Conservation (phyloP, 164 flowering plant genomes). For the Nymphaea colorata region DNA sequence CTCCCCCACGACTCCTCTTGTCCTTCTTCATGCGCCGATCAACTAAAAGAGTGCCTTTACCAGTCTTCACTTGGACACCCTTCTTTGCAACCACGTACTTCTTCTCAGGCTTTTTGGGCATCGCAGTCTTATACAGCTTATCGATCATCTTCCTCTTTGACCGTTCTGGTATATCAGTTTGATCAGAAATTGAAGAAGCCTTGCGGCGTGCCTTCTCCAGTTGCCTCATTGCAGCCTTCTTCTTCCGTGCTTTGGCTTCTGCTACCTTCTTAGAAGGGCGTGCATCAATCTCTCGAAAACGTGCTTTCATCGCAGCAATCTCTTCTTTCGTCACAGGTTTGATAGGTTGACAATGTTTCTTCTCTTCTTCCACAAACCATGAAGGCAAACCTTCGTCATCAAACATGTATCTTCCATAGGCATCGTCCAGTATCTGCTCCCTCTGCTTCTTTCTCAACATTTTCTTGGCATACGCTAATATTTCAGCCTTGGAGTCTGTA, state of each 20-base stretch:
- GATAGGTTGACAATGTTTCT: conserved; percentile 43
- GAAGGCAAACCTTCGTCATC: conserved; percentile 73
- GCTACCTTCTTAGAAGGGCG: conserved; percentile 95
- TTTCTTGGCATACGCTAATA: conserved; percentile 74
- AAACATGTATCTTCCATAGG: conserved; percentile 74
- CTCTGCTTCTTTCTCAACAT: conserved; percentile 83
- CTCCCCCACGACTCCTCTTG: conserved; percentile 36
- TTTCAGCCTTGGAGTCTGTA: conserved; percentile 53
- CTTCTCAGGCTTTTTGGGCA: conserved; percentile 61
- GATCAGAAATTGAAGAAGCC: conserved; percentile 78
- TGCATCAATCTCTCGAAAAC: conserved; percentile 79
- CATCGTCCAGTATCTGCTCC: conserved; percentile 75
- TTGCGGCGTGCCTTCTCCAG: conserved; percentile 81
- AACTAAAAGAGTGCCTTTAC: conserved; percentile 78
- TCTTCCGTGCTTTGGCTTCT: conserved; percentile 83
- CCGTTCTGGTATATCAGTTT: conserved; percentile 59
- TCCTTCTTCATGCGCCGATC: conserved; percentile 94
- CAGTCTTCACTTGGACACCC: conserved; percentile 74
- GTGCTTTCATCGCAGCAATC: conserved; percentile 73
- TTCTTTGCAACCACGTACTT: conserved; percentile 94
- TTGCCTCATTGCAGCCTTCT: conserved; percentile 59
- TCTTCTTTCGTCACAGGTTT: conserved; percentile 90
- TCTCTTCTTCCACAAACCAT: conserved; percentile 87
- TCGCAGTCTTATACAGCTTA: conserved; percentile 69
- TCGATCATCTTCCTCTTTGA: conserved; percentile 77